Conservation (phyloP, 1,284 basidiomycete species). For the Somion occarium region DNA sequence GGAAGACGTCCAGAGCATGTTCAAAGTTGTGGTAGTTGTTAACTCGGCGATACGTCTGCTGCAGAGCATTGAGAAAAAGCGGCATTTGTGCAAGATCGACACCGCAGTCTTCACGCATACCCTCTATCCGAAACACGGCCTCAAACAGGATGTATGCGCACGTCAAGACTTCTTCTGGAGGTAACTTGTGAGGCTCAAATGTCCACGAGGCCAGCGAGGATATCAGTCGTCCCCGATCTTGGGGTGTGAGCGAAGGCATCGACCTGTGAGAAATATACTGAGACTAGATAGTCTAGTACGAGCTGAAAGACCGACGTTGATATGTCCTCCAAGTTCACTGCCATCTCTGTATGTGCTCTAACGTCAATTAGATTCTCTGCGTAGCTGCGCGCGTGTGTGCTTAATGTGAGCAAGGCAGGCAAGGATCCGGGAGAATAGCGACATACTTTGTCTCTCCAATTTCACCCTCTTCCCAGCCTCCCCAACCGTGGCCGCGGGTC, state of each 20-base stretch:
- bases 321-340: constrained; percentile 52
- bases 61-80: constrained; percentile 75
- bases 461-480: constrained; percentile 53
- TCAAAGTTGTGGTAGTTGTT: constrained; percentile 97
- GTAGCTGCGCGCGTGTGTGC: constrained; percentile 34
- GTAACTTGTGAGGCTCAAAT: constrained; percentile 81
- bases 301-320: not conserved
- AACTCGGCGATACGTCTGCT: constrained; percentile 79
- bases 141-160: constrained; percentile 81
- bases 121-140: constrained; percentile 66
- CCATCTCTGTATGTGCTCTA: constrained; percentile 71
- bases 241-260: constrained; percentile 15
- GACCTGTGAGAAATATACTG: constrained; percentile 15
- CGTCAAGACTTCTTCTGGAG: constrained; percentile 74
- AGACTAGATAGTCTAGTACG: constrained; percentile 17
- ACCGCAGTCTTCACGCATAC: constrained; percentile 62
- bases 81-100: constrained; percentile 72
- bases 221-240: constrained; percentile 42
- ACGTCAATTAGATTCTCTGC: constrained; percentile 81
- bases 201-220: constrained; percentile 71
- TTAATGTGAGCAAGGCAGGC: constrained; percentile 7
- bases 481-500: constrained; percentile 69
- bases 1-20: constrained; percentile 91
- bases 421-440: not conserved
- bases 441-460: constrained; percentile 56